Evolutionary conservation across 2,329 filamentous ascomycete genomes (phyloP), one percentile per base, ranked within the genome.

Genomic region (Penicillium sp.): DNA sequence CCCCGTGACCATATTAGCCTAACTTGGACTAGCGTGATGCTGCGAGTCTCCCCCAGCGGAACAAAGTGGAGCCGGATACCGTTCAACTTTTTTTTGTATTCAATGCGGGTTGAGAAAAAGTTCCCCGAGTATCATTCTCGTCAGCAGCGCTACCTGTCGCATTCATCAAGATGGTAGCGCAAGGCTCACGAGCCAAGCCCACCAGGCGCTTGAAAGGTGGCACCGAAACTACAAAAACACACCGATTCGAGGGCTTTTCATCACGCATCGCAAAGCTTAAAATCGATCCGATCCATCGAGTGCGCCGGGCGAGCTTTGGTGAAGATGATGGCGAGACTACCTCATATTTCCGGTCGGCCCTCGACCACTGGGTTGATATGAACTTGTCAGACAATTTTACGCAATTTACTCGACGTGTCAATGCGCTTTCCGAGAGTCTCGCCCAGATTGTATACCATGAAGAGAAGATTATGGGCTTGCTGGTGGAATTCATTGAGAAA

Each of bases 391-490:
- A 90, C 65, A 85, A 83, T 38, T 99, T 97, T 73, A 86, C 87
- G 52, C 81, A 83, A 45, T 98, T 99, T 78, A 85, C 88, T 68
- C 86, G 88, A 65, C 86, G 91, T 74, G 87, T 92, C 51, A 83
- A 85, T 68, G 88, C 91, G 57, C 83, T 96, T 57, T 94, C 88
- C 81, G 93, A 98, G 76, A 97, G 89, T 73, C 84, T 99, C 46
- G 89, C 93, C 25, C 92, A 97, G 77, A 90, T 99, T 66, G 81
- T 99, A 62, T 91, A 98, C 80, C 91, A 96, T 76, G 89, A 96
- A 78, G 86, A 91, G 67, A 87, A 87, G 75, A 95, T 99, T 68
- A 90, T 97, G 84, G 87, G 87, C 42, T 76, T 89, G 61, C 82
- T 99, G 63, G 85, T 88, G 62, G 83, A 87, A 71, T 90, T 92